A percentile compares a stretch with the other conserved stretches of the same genome.
phyloP scores from a whole-genome alignment of 2,329 filamentous ascomycete genomes.

The Biscogniauxia mediterranea region DNA sequence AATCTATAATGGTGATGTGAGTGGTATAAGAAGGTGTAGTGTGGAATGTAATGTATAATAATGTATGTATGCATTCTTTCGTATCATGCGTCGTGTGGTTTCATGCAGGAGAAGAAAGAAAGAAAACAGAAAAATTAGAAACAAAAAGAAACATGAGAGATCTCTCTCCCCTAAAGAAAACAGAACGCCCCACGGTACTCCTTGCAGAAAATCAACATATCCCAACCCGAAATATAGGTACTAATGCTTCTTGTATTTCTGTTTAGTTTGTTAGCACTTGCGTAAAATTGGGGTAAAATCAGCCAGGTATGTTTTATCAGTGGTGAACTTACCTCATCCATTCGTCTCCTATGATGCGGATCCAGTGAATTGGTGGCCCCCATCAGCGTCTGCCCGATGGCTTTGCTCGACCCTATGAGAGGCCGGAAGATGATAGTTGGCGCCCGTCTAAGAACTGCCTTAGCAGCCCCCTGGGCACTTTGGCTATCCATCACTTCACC shows the following conservation, averaged over 20 bases:
- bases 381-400: slow-evolving; percentile 82
- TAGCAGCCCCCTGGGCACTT: slow-evolving; percentile 76
- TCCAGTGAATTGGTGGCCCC: slow-evolving; percentile 92
- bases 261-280: background rate
- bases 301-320: background rate
- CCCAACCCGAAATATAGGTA: slow-evolving; percentile 3
- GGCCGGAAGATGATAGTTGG: slow-evolving; percentile 93
- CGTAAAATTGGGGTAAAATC: background rate
- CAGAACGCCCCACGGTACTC: background rate
- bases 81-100: background rate
- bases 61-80: background rate
- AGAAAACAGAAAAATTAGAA: background rate
- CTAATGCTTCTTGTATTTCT: slow-evolving; percentile 28
- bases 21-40: background rate
- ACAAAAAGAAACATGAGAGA: background rate
- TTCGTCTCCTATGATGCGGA: slow-evolving; percentile 72
- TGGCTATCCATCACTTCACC: slow-evolving; percentile 86
- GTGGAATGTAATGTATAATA: background rate
- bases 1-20: background rate
- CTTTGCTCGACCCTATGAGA: slow-evolving; percentile 86
- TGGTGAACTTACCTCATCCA: slow-evolving; percentile 80
- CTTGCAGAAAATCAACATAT: background rate
- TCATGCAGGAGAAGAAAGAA: background rate
- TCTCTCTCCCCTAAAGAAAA: slow-evolving; percentile 13
- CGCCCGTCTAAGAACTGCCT: slow-evolving; percentile 73